Base-by-base conservation (phyloP, 805 yeast species). In the Hemisphaericaspora nanyangensis region DNA sequence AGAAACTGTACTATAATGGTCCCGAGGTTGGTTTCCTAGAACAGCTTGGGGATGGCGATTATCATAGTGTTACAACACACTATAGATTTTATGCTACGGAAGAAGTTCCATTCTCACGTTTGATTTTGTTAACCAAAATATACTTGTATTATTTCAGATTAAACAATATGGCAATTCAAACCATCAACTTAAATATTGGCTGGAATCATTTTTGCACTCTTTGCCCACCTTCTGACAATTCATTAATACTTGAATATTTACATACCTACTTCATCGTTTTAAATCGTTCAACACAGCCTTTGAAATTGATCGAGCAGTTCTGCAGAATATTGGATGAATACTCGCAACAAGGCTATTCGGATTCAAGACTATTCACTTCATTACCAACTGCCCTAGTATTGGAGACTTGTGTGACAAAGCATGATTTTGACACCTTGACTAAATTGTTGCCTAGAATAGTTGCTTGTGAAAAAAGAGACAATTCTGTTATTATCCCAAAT, bases 401-500 rank as follows among this genome's bases (percentile, higher is more conserved):
- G n/a, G 5, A 22, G 13, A 33, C 11, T 12, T 33, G 35, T 24
- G 10, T 33, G 4, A 26, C 15, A 12, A 11, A 17, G 18, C 13
- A 18, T 11, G 33, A 30, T 13, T 30, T 30, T 18, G 13, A 5
- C 7, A 18, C 16, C 8, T 11, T 18, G 6, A 12, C 11, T 22
- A 12, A 22, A 22, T 22, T 22, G 11, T 22, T 22, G 26, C 5
- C 8, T 12, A 22, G 5, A 12, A 22, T 22, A 3, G 12, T 22
- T 12, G 26, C 8, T 12, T 22, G 12, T 12, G 12, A 22, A 11
- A 29, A 3, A 29, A 17, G 12, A 10, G 8, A 3, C 12, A 29
- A 15, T 10, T 8, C 5, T 29, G 31, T 3, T 4, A 10, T 29
- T n/a, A 34, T 56, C 7, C 26, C 39, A 12, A 16, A 26, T 5